phyloP scores from a whole-genome alignment of 2,329 filamentous ascomycete species.

The Didymosphaeria variabile region DNA sequence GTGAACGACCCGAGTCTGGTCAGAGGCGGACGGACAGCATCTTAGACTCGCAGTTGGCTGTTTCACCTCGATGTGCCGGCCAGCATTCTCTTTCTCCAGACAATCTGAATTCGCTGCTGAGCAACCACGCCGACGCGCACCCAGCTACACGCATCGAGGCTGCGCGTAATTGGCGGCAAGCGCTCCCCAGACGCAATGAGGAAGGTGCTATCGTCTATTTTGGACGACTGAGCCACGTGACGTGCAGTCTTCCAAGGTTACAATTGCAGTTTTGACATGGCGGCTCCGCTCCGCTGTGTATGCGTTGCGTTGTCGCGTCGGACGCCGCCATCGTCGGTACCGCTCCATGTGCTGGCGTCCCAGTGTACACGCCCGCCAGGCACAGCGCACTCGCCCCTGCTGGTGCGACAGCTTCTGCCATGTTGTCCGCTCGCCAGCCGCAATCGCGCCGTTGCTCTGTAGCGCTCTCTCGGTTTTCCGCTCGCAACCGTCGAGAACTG shows the following conservation, averaged over 20 bases:
- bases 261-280: neutral
- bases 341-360: neutral
- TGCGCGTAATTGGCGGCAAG: constrained; percentile 14
- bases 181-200: constrained; percentile 7
- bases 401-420: neutral
- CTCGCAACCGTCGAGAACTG: neutral
- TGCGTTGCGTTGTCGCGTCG: neutral
- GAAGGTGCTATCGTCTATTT: constrained; percentile 12
- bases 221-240: constrained; percentile 9
- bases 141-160: neutral
- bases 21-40: neutral
- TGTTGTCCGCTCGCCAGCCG: neutral
- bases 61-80: neutral
- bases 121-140: neutral
- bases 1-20: constrained; percentile 6
- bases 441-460: constrained; percentile 6
- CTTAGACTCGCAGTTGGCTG: neutral
- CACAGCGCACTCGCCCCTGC: constrained; percentile 1
- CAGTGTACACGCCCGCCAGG: neutral
- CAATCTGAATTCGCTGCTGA: neutral
- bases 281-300: neutral
- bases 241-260: constrained; percentile 3
- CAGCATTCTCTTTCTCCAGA: neutral
- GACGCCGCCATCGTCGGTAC: neutral
- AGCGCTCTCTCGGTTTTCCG: neutral